phyloP scores from a whole-genome alignment of 2,329 filamentous ascomycete species.

The Trichophyton mentagrophytes region DNA sequence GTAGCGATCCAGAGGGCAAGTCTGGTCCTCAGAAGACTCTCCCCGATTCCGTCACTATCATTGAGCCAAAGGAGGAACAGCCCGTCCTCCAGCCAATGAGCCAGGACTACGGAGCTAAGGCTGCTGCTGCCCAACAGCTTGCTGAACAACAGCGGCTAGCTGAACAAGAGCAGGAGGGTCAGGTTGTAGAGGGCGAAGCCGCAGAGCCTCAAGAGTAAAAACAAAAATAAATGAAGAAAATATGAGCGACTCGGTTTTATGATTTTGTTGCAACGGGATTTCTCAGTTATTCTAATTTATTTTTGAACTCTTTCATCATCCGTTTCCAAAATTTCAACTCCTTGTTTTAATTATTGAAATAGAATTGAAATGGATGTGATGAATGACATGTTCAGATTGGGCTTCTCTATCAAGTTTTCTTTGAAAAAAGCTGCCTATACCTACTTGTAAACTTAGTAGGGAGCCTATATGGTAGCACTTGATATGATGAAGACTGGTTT shows the following conservation, averaged over 20 bases:
- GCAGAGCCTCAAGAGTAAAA: slow-evolving; percentile 38
- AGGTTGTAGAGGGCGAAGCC: slow-evolving; percentile 22
- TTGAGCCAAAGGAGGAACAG: slow-evolving; percentile 99
- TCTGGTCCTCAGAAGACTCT: slow-evolving; percentile 92
- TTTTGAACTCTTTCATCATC: slow-evolving; percentile 1
- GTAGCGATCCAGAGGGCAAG: slow-evolving; percentile 98
- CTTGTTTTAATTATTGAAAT: slow-evolving; percentile 1
- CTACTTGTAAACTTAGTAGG: neutral
- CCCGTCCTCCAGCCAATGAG: slow-evolving; percentile 86
- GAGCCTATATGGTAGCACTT: too few relatives aligned
- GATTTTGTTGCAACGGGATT: slow-evolving; percentile 1
- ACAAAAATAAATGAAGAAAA: slow-evolving; percentile 7
- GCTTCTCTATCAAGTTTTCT: neutral
- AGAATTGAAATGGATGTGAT: slow-evolving; percentile 4
- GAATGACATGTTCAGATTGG: neutral
- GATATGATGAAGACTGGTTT: too few relatives aligned
- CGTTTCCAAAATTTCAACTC: neutral
- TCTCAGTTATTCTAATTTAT: slow-evolving; percentile 1
- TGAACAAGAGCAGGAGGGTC: slow-evolving; percentile 36
- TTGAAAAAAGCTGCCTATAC: neutral
- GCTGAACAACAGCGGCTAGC: slow-evolving; percentile 45
- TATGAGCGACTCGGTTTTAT: slow-evolving; percentile 1
- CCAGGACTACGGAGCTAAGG: slow-evolving; percentile 98
- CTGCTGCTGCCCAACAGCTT: slow-evolving; percentile 47
- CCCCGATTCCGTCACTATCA: slow-evolving; percentile 96